A percentile compares a stretch with the other conserved stretches of the same genome.
phyloP scores from a whole-genome alignment of 2,329 filamentous ascomycete species.

The Basipetospora chlamydospora region DNA sequence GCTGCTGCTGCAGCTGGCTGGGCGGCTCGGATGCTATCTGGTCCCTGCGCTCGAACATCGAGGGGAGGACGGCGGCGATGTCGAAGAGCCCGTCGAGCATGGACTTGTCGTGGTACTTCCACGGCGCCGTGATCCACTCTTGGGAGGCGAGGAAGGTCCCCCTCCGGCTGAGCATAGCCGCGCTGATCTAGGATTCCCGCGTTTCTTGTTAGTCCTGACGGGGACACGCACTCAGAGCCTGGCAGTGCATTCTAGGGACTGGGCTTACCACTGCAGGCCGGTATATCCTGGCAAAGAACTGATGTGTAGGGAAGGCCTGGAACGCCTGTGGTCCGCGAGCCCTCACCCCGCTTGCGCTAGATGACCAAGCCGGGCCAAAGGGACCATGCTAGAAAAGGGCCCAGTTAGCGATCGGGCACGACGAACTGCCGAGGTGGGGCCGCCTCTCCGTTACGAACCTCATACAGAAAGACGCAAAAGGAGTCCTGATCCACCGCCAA shows the following conservation, averaged over 20 bases:
- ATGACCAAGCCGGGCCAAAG: too few relatives aligned
- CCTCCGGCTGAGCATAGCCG: constrained; percentile 33
- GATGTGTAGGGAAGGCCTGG: constrained; percentile 37
- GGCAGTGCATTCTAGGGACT: too few relatives aligned
- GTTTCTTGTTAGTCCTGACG: too few relatives aligned
- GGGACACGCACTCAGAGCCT: too few relatives aligned
- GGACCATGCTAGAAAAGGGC: too few relatives aligned
- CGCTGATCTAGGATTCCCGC: constrained; percentile 27
- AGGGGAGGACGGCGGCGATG: constrained; percentile 29
- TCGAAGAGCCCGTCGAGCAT: constrained; percentile 38
- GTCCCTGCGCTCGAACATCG: constrained; percentile 31
- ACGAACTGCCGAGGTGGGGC: too few relatives aligned
- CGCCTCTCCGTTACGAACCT: too few relatives aligned
- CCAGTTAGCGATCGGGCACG: too few relatives aligned
- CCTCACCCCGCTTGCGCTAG: too few relatives aligned
- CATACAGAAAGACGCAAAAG: constrained; percentile 37
- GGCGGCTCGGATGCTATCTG: constrained; percentile 22
- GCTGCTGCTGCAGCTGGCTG: constrained; percentile 25
- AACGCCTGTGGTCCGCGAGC: constrained; percentile 32
- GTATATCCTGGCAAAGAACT: constrained; percentile 42
- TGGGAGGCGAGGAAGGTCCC: constrained; percentile 34
- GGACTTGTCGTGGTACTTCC: constrained; percentile 35
- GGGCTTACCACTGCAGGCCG: constrained; percentile 37
- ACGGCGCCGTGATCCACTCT: constrained; percentile 38
- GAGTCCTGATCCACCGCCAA: constrained; percentile 24